Percentiles rank a stretch among this genome's conserved stretches.
Conservation (phyloP, 2,329 filamentous ascomycete genomes). For the Epichloe uncinata region DNA sequence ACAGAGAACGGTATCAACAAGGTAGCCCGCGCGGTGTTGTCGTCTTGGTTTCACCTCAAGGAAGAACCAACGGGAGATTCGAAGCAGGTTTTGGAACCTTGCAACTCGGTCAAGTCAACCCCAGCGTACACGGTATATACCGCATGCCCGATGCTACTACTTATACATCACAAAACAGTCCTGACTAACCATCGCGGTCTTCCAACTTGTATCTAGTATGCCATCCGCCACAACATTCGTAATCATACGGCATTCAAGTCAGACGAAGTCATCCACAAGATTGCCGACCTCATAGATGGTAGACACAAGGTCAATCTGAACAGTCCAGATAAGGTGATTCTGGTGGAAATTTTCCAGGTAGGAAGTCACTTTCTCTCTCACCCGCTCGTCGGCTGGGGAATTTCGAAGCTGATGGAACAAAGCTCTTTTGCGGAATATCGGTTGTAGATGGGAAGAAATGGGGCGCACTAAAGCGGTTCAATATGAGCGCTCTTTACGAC, state of each 20-base stretch:
- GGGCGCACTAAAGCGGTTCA: slow-evolving; percentile 63
- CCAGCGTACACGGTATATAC: slow-evolving; percentile 29
- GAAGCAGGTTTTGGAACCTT: background rate
- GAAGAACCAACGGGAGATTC: slow-evolving; percentile 10
- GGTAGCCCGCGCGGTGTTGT: slow-evolving; percentile 49
- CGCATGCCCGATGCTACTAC: background rate
- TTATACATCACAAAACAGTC: background rate
- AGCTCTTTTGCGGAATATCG: slow-evolving; percentile 68
- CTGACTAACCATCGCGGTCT: background rate
- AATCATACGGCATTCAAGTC: slow-evolving; percentile 58
- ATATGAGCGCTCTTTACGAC: slow-evolving; percentile 60
- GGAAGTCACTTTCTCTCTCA: slow-evolving; percentile 14
- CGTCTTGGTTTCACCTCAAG: slow-evolving; percentile 44
- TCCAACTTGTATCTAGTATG: slow-evolving; percentile 43
- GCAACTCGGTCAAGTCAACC: slow-evolving; percentile 5
- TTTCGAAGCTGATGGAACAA: background rate
- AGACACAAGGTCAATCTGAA: slow-evolving; percentile 67
- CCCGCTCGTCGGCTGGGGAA: background rate
- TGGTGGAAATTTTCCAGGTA: slow-evolving; percentile 74
- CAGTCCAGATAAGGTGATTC: slow-evolving; percentile 63
- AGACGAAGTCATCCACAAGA: slow-evolving; percentile 54
- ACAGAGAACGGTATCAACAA: slow-evolving; percentile 54
- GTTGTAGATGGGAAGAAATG: slow-evolving; percentile 59
- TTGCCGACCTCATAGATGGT: slow-evolving; percentile 51
- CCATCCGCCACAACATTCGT: slow-evolving; percentile 67